Evolutionary conservation across 108 stramenopile species (phyloP).

Genomic region (Skeletonema tropicum): DNA sequence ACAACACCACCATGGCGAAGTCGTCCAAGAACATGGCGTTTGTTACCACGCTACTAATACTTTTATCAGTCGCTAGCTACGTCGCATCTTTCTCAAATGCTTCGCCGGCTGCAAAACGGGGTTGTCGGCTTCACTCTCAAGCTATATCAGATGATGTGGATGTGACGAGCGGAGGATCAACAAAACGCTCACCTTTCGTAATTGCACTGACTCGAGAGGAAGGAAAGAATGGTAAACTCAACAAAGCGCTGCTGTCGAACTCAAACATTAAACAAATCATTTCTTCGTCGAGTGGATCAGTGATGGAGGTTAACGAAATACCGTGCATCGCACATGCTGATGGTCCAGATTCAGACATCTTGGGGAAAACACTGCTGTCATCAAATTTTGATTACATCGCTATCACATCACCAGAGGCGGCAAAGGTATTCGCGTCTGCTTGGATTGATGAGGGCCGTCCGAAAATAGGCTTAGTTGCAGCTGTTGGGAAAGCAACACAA

Average conservation of each 20-base stretch:
- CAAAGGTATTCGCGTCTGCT: conserved; percentile 70
- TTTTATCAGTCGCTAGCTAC: background rate
- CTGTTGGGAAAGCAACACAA: conserved; percentile 85
- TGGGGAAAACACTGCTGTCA: conserved; percentile 51
- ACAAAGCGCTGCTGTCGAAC: conserved; percentile 44
- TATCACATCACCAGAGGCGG: conserved; percentile 89
- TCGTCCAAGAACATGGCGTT: no score
- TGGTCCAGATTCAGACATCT: conserved; percentile 64
- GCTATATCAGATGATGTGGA: background rate
- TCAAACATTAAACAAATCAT: conserved; percentile 19
- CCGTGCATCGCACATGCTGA: conserved; percentile 87
- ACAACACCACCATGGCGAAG: no score
- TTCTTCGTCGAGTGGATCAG: conserved; percentile 13
- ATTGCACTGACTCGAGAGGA: conserved; percentile 84
- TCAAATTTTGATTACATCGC: conserved; percentile 66
- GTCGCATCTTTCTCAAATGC: background rate
- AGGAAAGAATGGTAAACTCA: conserved; percentile 81
- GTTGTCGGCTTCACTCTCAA: background rate
- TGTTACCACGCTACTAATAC: background rate
- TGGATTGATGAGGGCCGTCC: conserved; percentile 59
- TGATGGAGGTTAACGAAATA: conserved; percentile 61
- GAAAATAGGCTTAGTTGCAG: conserved; percentile 56
- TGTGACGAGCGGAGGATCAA: conserved; percentile 6
- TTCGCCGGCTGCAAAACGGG: background rate
- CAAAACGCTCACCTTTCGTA: conserved; percentile 23